Evolutionary conservation across 2,329 filamentous ascomycete genomes (phyloP).

Genomic region (Ascochyta koolunga): DNA sequence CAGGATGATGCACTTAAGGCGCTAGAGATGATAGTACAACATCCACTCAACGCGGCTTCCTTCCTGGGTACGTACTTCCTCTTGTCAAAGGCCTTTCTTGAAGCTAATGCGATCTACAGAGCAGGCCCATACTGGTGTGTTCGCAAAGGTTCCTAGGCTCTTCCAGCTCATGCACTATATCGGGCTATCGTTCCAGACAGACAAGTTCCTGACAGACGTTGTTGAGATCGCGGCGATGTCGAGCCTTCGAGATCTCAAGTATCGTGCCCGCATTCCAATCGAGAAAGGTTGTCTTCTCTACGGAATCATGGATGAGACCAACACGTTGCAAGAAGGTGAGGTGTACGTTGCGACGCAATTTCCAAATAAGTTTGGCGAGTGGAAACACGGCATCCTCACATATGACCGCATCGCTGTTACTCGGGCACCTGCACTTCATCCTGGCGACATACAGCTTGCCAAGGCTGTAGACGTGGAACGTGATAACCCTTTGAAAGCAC

Average conservation of each 20-base stretch:
- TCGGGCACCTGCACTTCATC: slow-evolving; percentile 80
- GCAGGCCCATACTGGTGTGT: slow-evolving; percentile 64
- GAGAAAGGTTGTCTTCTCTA: slow-evolving; percentile 75
- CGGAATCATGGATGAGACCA: slow-evolving; percentile 84
- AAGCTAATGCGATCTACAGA: slow-evolving; percentile 38
- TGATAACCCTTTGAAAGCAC: slow-evolving; percentile 64
- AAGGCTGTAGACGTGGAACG: slow-evolving; percentile 64
- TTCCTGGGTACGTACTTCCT: slow-evolving; percentile 58
- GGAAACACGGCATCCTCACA: slow-evolving; percentile 19
- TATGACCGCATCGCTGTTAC: slow-evolving; percentile 66
- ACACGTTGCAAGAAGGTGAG: slow-evolving; percentile 68
- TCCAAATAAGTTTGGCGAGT: slow-evolving; percentile 32
- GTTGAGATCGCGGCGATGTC: slow-evolving; percentile 74
- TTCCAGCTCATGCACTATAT: slow-evolving; percentile 65
- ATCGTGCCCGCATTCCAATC: slow-evolving; percentile 77
- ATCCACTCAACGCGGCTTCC: slow-evolving; percentile 65
- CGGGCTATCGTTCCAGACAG: slow-evolving; percentile 68
- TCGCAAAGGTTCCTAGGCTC: slow-evolving; percentile 66
- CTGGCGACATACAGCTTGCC: slow-evolving; percentile 76
- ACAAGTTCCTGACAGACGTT: slow-evolving; percentile 71
- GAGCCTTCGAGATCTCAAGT: slow-evolving; percentile 76
- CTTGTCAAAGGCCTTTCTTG: too few species aligned
- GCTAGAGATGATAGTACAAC: slow-evolving; percentile 65
- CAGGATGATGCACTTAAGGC: slow-evolving; percentile 67
- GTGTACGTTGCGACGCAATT: slow-evolving; percentile 68